Base-by-base conservation (phyloP, 371 early-diverging fungal species). In the Rhizopus sp. region DNA sequence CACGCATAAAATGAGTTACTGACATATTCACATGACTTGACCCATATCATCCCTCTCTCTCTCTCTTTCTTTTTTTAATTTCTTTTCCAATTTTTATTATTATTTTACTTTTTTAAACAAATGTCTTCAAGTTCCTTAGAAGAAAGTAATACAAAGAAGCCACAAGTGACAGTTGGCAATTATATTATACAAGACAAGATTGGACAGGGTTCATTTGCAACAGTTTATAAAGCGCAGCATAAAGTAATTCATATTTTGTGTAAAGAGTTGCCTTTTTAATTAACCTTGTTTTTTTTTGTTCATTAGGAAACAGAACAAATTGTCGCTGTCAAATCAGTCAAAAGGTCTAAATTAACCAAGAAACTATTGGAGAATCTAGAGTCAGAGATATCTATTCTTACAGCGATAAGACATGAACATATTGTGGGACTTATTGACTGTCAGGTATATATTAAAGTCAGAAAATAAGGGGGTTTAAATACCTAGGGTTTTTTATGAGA, bases 191-290 rank as follows among this genome's bases (percentile, higher is more conserved):
- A 79, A 41, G 67, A 78, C 13, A 88, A 89, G 55, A 94, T 97
- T 56, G 97, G 97, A 42, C 86, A 90, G 42, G 97, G 97, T 31
- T 95, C 95, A 2, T 97, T 97, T 79, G 97, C 97, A 31, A 95
- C 89, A 1, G 97, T 97, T 5, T 96, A 89, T 72, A 83, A 88
- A 66, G 97, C 90, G 41, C 68, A 79, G 56, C 86, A 90, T 69
- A 87, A 85, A 75, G 85, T 80, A 75, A 61, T 49, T 37, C 38
- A 50, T 35, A 12, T 33, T 13, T 37, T 37, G 10, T 37, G 38
- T 13, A 37, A 37, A 37, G 6, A 37, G 13, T 37, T 10, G n/a
- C 10, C 3, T 4, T 4, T 48, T 50, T 17, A 53, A 40, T n/a
- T 56, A 7, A 31, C 6, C 4, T 17, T 35, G 48, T 8, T 33